Evolutionary conservation across 257 asterid genomes (phyloP), one percentile per base, ranked within the genome.

Genomic region (Jacaranda mimosifolia): DNA sequence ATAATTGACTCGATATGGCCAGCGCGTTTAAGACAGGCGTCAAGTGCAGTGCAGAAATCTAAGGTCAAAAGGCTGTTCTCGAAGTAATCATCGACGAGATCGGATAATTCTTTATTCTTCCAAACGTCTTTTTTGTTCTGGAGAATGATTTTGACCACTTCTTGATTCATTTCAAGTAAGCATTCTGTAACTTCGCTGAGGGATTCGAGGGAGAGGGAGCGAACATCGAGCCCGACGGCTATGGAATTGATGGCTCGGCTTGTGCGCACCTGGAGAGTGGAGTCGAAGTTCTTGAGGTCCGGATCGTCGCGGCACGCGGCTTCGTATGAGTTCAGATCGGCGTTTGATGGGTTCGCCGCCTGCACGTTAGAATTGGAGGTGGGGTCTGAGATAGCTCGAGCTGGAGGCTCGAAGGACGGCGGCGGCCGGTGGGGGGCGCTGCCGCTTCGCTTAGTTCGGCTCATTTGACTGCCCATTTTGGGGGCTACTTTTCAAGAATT

Each of bases 271-370:
- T 90, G 96, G 80, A 94, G 83, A 43, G 76, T 14, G 46, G 90
- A 77, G 80, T 94, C 99, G 67, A 94, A 89, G 72, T 74, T 74
- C 57, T 83, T 89, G 56, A 94, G 93, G 64, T 89, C 88, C 0
- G 97, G 92, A 78, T 94, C 99, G 81, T 88, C 88, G 72, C 75
- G 85, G 89, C 98, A 94, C 0, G 99, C 98, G 62, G 95, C 88
- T 80, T 93, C 93, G 60, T 93, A 95, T 4, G 97, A 91, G 87
- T 76, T 87, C 64, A 91, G 89, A 78, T 89, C 90, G 52, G 92
- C 51, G 18, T 5, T 51, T 1, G 84, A 49, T 1, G 77, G 59
- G 74, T 46, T 67, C 63, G 78, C 63, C 53, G 68, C 68, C 21
- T 65, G 73, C 4, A 60, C 15, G 51, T 6, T 77, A n/a, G 85